Conservation (phyloP, 1,284 basidiomycete genomes). For the Calocybe gambosa region DNA sequence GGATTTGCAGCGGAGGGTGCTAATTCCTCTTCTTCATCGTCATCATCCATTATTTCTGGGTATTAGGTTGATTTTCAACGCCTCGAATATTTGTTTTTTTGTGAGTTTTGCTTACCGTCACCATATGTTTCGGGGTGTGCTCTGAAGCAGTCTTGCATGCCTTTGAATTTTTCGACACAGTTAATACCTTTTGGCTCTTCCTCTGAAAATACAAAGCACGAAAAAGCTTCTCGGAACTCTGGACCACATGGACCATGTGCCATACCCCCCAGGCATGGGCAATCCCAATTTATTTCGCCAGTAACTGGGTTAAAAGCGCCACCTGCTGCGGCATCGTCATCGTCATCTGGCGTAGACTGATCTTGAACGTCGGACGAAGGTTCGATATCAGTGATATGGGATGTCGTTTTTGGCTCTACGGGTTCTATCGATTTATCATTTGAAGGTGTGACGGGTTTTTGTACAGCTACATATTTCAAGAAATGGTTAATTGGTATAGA, state of each 20-base stretch:
- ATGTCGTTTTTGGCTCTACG: background rate
- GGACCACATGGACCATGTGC: conserved; percentile 94
- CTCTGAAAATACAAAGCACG: conserved; percentile 94
- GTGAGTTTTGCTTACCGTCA: conserved; percentile 75
- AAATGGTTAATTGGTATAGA: conserved; percentile 1
- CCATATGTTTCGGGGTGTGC: conserved; percentile 94
- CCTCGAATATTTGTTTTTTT: no score
- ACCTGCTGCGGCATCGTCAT: conserved; percentile 28
- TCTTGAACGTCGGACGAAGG: conserved; percentile 19
- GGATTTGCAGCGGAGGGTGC: conserved; percentile 11
- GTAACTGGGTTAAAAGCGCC: conserved; percentile 87
- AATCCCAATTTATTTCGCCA: conserved; percentile 98
- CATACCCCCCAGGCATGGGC: conserved; percentile 97
- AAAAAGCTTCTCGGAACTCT: conserved; percentile 94
- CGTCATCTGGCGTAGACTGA: conserved; percentile 24
- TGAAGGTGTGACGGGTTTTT: background rate
- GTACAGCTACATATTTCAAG: background rate
- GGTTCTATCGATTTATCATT: background rate
- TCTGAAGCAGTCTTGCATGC: conserved; percentile 98
- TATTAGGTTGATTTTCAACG: background rate
- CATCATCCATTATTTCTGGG: conserved; percentile 55
- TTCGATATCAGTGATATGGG: conserved; percentile 4
- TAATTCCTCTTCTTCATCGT: conserved; percentile 22
- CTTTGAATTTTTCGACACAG: conserved; percentile 96
- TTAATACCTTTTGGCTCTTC: conserved; percentile 97